Percentiles rank a stretch among this genome's conserved stretches.
Conservation (phyloP, 169 alveolate genomes). For the Hepatocystis sp. region DNA sequence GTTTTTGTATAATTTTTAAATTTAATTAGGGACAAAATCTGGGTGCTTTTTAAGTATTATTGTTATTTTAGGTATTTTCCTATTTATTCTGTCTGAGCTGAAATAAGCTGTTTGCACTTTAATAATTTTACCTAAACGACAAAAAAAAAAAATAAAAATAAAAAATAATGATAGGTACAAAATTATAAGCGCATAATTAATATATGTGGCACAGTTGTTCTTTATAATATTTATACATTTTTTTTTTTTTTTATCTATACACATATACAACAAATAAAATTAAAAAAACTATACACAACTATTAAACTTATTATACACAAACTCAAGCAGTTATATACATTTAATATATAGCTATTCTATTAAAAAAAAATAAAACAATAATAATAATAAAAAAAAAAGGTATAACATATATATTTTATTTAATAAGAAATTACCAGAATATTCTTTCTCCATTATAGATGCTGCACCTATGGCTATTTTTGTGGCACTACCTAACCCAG, state of each 20-base stretch:
- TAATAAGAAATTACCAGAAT: slow-evolving; percentile 80
- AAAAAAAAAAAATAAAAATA: slow-evolving; percentile 24
- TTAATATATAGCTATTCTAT: not conserved
- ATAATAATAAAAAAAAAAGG: not conserved
- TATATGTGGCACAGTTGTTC: no score
- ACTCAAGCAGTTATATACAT: no score
- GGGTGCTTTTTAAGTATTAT: slow-evolving; percentile 75
- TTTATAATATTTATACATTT: no score
- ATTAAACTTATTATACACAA: no score
- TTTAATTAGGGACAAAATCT: slow-evolving; percentile 62
- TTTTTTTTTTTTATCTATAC: no score
- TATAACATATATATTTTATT: not conserved
- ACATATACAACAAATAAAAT: no score
- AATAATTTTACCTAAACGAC: slow-evolving; percentile 78
- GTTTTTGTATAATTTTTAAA: not conserved
- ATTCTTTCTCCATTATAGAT: slow-evolving; percentile 78
- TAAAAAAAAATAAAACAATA: not conserved
- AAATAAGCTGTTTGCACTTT: slow-evolving; percentile 81
- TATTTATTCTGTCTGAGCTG: slow-evolving; percentile 79
- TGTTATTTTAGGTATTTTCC: slow-evolving; percentile 81
- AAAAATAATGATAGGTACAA: no score
- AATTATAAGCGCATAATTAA: no score
- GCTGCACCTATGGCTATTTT: slow-evolving; percentile 85
- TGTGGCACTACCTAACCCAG: slow-evolving; percentile 83
- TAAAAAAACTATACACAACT: no score